Evolutionary conservation across 2,329 filamentous ascomycete genomes (phyloP).

Genomic region (Septoria petroselini): DNA sequence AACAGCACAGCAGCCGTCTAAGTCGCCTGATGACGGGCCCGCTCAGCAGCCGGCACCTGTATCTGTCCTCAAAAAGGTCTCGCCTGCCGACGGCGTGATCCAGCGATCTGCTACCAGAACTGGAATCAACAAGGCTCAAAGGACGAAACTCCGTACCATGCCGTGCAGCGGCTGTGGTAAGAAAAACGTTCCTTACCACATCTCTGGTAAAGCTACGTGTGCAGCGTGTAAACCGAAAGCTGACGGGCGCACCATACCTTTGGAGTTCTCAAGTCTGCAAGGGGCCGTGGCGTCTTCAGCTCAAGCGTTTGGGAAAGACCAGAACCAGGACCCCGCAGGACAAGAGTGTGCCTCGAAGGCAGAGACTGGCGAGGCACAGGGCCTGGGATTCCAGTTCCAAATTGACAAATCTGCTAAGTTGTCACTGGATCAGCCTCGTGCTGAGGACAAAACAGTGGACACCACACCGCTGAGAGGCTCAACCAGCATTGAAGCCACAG

Average conservation of each 20-base stretch:
- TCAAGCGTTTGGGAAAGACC: no score
- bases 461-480: no score
- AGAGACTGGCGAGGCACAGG: no score
- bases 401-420: no score
- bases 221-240: slow-evolving; percentile 8
- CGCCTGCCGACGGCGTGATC: slow-evolving; percentile 19
- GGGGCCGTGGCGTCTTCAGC: not conserved
- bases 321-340: no score
- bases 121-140: slow-evolving; percentile 1
- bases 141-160: not conserved
- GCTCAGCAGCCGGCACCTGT: not conserved
- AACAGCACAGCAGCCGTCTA: not conserved
- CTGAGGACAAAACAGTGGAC: no score
- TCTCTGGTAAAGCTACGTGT: slow-evolving; percentile 9
- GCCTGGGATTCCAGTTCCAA: no score
- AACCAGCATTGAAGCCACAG: no score
- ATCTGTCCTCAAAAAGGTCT: not conserved
- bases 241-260: not conserved
- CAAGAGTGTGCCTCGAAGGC: no score
- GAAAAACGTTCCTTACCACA: slow-evolving; percentile 11
- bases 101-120: not conserved
- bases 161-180: slow-evolving; percentile 9
- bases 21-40: not conserved
- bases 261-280: not conserved
- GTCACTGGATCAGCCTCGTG: no score